Evolutionary conservation across 2,329 filamentous ascomycete species (phyloP).

Genomic region (Venturia pyrina): DNA sequence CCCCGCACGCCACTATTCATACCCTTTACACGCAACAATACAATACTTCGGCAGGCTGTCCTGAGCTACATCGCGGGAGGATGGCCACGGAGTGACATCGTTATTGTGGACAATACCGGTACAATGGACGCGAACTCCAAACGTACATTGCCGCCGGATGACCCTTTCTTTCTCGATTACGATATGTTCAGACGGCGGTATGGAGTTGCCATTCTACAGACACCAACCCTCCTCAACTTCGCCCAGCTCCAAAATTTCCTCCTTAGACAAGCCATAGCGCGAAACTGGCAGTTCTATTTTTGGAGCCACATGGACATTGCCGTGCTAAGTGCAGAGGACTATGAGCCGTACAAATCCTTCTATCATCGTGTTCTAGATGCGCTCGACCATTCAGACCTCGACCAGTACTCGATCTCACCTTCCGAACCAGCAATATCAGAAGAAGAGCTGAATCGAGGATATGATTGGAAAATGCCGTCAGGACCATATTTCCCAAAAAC

Average conservation of each 20-base stretch:
- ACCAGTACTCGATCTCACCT: conserved; percentile 7
- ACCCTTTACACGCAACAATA: conserved; percentile 49
- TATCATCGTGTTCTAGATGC: conserved; percentile 21
- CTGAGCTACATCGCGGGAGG: conserved; percentile 49
- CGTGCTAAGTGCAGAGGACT: conserved; percentile 33
- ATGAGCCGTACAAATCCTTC: conserved; percentile 21
- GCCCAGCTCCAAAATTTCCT: conserved; percentile 48
- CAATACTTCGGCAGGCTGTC: conserved; percentile 45
- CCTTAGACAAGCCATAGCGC: conserved; percentile 35
- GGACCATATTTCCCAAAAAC: neutral
- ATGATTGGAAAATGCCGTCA: neutral
- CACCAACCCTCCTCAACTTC: conserved; percentile 44
- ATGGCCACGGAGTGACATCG: conserved; percentile 48
- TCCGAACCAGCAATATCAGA: conserved; percentile 4
- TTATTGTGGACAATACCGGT: conserved; percentile 51
- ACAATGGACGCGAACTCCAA: conserved; percentile 44
- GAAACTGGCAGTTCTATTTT: conserved; percentile 42
- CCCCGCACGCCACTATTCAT: conserved; percentile 42
- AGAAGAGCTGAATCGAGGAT: conserved; percentile 6
- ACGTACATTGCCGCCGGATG: conserved; percentile 40
- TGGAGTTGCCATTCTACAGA: conserved; percentile 42
- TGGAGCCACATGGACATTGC: conserved; percentile 50
- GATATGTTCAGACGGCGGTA: conserved; percentile 26
- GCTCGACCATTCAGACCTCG: conserved; percentile 10
- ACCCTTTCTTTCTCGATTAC: conserved; percentile 49